phyloP scores from a whole-genome alignment of 768 basidiomycete genomes.

The Russula olivacea region DNA sequence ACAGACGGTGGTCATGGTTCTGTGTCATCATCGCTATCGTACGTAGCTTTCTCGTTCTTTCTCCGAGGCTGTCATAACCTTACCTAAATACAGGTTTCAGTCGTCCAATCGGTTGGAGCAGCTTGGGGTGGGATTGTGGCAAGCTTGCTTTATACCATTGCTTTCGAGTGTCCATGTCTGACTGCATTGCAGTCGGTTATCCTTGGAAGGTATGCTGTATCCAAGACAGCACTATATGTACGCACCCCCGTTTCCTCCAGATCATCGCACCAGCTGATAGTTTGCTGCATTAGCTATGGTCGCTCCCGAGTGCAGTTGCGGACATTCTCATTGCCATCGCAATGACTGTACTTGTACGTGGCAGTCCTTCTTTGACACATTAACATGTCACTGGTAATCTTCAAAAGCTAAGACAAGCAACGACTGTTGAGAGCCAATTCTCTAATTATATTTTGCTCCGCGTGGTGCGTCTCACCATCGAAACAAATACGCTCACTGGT shows the following conservation, averaged over 20 bases:
- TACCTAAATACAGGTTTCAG: background rate
- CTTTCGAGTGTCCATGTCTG: background rate
- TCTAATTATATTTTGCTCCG: constrained; percentile 22
- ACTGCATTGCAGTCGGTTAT: background rate
- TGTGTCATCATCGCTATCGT: background rate
- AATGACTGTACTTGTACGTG: constrained; percentile 13
- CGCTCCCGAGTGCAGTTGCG: constrained; percentile 1
- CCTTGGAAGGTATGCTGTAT: background rate
- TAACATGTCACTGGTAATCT: background rate
- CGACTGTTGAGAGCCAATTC: background rate
- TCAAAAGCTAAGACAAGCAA: background rate
- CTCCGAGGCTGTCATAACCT: background rate
- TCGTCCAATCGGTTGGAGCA: background rate
- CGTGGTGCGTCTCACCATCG: constrained; percentile 28
- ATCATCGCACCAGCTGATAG: background rate
- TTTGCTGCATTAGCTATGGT: constrained; percentile 4
- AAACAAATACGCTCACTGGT: constrained; percentile 27
- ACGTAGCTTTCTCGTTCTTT: background rate
- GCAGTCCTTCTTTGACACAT: too few species aligned
- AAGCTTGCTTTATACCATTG: background rate
- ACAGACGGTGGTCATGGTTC: background rate
- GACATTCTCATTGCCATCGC: constrained; percentile 16
- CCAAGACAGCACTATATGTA: background rate
- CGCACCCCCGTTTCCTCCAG: background rate
- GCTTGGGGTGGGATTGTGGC: constrained; percentile 8